Base-by-base conservation (phyloP, 805 yeast species). In the Pichia pseudocactophila region DNA sequence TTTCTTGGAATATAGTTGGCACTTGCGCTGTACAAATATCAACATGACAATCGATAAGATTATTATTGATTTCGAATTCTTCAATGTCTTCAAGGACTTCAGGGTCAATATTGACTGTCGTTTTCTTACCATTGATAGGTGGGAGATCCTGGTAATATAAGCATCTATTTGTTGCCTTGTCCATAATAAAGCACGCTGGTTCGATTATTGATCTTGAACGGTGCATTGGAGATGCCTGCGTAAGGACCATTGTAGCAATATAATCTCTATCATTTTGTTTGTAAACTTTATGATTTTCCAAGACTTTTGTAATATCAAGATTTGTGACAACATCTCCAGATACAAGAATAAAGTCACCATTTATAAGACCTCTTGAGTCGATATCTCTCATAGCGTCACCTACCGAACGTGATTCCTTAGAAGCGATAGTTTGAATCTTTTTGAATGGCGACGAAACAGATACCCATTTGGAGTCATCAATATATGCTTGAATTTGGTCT, bases 351-450 rank as follows among this genome's bases (percentile, higher is more conserved):
- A 92, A 92, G 62, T 92, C 98, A 12, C 94, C 89, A 1, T 84
- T 78, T 40, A 92, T 85, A 44, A 90, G 66, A 6, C 96, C 96
- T 53, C 95, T 71, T 47, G 85, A 80, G 61, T 92, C 98, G 45
- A 92, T 67, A 57, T 90, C 97, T 60, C 98, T 74, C 95, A 92
- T 85, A 17, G 95, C 94, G 64, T 92, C 98, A 51, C 98, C 98
- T 10, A 90, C 95, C 22, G 95, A 84, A 61, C 89, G 68, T 10
- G 92, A 80, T 60, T 90, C 96, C 37, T 87, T 76, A 19, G 94
- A 78, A 70, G 84, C 74, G 41, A 90, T 76, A 3, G 95, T 82
- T 37, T 78, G 75, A 36, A 92, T 73, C 47, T 76, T 76, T 43
- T 75, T 74, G 61, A 92, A 90, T 1, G 97, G 96, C 2, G 95